Percentiles rank a stretch among this genome's conserved stretches.
Conservation (phyloP, 208 protist genomes). For the Wallacemonas sp. region DNA sequence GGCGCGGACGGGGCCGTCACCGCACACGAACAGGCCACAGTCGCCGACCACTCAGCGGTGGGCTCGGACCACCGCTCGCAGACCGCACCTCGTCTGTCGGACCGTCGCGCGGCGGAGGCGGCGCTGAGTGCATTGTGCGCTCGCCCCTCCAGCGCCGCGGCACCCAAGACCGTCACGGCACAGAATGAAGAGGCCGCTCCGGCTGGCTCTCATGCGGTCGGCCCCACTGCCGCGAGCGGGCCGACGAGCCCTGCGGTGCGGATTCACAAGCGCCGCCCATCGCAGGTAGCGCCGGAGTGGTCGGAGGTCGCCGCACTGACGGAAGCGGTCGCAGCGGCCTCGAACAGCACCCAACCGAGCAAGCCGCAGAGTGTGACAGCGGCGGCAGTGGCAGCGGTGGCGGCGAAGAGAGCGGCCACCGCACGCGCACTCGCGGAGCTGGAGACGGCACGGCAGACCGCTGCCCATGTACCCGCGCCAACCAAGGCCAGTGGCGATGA, state of each 20-base stretch:
- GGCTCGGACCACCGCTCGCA: too few relatives aligned
- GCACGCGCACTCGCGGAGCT: constrained; percentile 2
- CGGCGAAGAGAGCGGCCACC: not conserved
- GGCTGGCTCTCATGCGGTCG: too few relatives aligned
- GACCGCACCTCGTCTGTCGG: too few relatives aligned
- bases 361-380: too few relatives aligned
- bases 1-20: not conserved
- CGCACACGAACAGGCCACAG: not conserved
- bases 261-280: constrained; percentile 3
- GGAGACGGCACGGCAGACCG: not conserved
- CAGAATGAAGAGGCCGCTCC: constrained; percentile 11
- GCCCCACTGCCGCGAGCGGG: too few relatives aligned
- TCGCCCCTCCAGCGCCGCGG: not conserved
- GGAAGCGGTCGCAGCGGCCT: not conserved
- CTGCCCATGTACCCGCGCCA: too few relatives aligned
- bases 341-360: too few relatives aligned
- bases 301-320: not conserved
- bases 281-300: not conserved
- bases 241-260: not conserved
- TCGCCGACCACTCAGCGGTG: too few relatives aligned
- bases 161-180: not conserved
- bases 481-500: too few relatives aligned
- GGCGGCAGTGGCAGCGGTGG: constrained; percentile 1
- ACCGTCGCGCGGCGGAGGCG: not conserved
- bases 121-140: not conserved